Percentiles rank a stretch among this genome's conserved stretches.
phyloP scores from a whole-genome alignment of 257 asterid species.

The Primulina eburnea region DNA sequence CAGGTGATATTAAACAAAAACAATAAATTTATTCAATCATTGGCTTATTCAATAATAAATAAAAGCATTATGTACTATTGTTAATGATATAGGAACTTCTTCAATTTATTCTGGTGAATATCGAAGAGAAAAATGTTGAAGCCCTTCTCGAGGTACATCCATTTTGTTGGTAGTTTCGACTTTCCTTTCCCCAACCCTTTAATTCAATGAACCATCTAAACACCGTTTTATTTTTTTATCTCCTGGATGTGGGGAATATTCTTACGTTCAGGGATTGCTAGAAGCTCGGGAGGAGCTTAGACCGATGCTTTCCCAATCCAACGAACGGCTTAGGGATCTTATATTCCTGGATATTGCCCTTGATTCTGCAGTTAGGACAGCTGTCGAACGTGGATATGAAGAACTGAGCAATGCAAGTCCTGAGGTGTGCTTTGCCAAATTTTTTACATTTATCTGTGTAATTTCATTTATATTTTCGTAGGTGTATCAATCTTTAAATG shows the following conservation, averaged over 20 bases:
- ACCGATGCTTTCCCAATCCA: constrained; percentile 73
- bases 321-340: constrained; percentile 88
- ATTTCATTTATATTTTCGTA: constrained; percentile 1
- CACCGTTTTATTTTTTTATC: constrained; percentile 15
- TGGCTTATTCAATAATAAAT: background rate
- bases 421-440: constrained; percentile 50
- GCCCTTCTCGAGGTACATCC: constrained; percentile 82
- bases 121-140: constrained; percentile 90
- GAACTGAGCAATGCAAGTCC: constrained; percentile 73
- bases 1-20: constrained; percentile 42
- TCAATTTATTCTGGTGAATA: constrained; percentile 64
- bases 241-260: constrained; percentile 17
- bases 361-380: constrained; percentile 94
- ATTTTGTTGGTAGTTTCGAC: constrained; percentile 22
- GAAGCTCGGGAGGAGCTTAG: constrained; percentile 98
- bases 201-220: constrained; percentile 9
- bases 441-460: background rate
- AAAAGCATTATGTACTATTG: constrained; percentile 6
- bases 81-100: constrained; percentile 70
- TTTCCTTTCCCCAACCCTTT: background rate
- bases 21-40: background rate
- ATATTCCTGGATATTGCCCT: constrained; percentile 90
- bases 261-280: constrained; percentile 66
- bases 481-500: background rate
- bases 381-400: constrained; percentile 95